Evolutionary conservation across 2,329 filamentous ascomycete species (phyloP).

Genomic region (Sporothrix inflata): DNA sequence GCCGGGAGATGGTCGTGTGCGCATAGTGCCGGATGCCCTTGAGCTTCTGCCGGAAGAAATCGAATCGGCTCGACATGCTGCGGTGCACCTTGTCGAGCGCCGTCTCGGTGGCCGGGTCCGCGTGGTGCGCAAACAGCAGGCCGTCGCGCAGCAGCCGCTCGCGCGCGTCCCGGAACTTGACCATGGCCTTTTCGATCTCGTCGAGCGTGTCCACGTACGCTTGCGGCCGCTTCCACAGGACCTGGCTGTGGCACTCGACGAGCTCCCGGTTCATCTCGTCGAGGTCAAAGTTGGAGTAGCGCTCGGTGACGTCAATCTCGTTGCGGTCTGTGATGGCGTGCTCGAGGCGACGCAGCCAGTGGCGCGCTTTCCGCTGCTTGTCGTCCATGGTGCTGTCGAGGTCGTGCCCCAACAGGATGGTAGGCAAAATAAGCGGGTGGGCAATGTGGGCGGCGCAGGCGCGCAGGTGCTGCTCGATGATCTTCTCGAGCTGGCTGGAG

Average conservation of each 20-base stretch:
- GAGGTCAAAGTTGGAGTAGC: constrained; percentile 59
- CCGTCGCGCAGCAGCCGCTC: constrained; percentile 21
- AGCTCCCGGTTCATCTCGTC: constrained; percentile 64
- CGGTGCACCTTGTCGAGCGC: constrained; percentile 53
- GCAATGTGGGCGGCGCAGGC: constrained; percentile 54
- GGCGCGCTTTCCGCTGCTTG: constrained; percentile 64
- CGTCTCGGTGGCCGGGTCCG: constrained; percentile 36
- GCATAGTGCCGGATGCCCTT: constrained; percentile 66
- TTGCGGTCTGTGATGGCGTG: constrained; percentile 64
- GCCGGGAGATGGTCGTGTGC: constrained; percentile 61
- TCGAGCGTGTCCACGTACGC: constrained; percentile 50
- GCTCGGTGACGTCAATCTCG: constrained; percentile 60
- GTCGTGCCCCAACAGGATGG: constrained; percentile 63
- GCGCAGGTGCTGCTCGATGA: constrained; percentile 53
- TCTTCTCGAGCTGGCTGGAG: constrained; percentile 56
- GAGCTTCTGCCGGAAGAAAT: constrained; percentile 65
- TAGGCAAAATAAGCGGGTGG: constrained; percentile 62
- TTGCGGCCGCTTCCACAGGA: constrained; percentile 51
- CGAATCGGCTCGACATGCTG: constrained; percentile 57
- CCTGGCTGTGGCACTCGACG: constrained; percentile 60
- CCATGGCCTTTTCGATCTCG: constrained; percentile 34
- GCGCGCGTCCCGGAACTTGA: constrained; percentile 29
- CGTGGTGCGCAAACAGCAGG: constrained; percentile 13
- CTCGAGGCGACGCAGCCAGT: constrained; percentile 64
- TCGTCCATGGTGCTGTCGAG: constrained; percentile 59